Evolutionary conservation across 306 rosid genomes (phyloP).

Genomic region (Carpinus fangiana): DNA sequence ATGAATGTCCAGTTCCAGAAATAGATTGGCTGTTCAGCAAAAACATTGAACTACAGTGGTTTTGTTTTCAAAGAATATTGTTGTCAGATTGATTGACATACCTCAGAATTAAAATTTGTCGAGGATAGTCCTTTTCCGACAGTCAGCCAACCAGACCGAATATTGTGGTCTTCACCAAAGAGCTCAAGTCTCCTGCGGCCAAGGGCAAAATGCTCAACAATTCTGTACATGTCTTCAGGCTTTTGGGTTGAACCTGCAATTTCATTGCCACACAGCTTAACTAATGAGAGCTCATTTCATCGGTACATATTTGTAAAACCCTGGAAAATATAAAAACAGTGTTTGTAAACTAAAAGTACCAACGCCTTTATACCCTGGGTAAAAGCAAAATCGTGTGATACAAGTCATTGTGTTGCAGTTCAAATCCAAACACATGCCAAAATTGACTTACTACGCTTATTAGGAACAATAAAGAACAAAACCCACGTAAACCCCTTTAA

Average conservation of each 20-base stretch:
- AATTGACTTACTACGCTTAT: not conserved
- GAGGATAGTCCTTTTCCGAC: slow-evolving; percentile 83
- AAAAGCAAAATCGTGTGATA: not conserved
- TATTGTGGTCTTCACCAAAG: slow-evolving; percentile 98
- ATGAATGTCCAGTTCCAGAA: not conserved
- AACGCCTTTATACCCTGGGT: not conserved
- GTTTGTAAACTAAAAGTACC: slow-evolving; percentile 16
- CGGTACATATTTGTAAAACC: slow-evolving; percentile 4
- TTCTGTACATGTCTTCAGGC: slow-evolving; percentile 99
- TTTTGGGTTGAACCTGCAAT: slow-evolving; percentile 92
- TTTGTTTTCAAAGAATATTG: not conserved
- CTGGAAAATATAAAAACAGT: not conserved
- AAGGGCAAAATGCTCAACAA: slow-evolving; percentile 97
- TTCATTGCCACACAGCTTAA: slow-evolving; percentile 16
- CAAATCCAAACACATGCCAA: not conserved
- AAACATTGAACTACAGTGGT: slow-evolving; percentile 7
- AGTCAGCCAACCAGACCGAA: slow-evolving; percentile 94
- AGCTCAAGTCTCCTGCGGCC: slow-evolving; percentile 97
- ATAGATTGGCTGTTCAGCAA: not conserved
- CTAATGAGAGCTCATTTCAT: slow-evolving; percentile 17
- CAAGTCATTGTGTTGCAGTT: not conserved
- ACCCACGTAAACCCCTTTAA: not conserved
- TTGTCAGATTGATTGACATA: slow-evolving; percentile 29
- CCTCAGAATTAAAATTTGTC: slow-evolving; percentile 82
- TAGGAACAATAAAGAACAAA: not conserved